Evolutionary conservation across 176 grass and related monocot genomes (phyloP).

Genomic region (Zoysia japonica): DNA sequence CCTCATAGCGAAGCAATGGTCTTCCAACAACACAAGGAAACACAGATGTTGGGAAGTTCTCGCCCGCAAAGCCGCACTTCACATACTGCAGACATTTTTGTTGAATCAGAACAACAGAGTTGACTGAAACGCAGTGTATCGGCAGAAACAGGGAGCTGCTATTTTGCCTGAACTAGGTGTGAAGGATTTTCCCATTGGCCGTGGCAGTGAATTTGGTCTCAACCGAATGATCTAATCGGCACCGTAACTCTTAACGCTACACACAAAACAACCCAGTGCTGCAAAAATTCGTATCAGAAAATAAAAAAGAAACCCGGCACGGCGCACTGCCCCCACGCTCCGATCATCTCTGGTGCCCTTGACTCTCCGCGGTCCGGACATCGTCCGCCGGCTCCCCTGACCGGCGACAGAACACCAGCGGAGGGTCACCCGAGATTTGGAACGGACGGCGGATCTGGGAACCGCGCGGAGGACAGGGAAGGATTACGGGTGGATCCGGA

Average conservation of each 20-base stretch:
- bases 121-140: neutral
- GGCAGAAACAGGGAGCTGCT: neutral
- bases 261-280: neutral
- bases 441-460: slow-evolving; percentile 7
- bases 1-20: slow-evolving; percentile 86
- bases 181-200: neutral
- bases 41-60: slow-evolving; percentile 88
- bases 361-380: neutral
- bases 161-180: too few species aligned
- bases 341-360: neutral
- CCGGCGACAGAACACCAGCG: neutral
- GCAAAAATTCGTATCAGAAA: neutral
- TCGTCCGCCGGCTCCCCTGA: neutral
- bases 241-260: neutral
- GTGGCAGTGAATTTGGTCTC: neutral
- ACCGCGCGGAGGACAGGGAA: neutral
- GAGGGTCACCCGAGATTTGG: neutral
- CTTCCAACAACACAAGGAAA: slow-evolving; percentile 91
- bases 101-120: neutral
- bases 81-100: slow-evolving; percentile 67
- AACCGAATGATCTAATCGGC: neutral
- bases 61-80: slow-evolving; percentile 95
- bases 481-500: neutral
- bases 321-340: neutral
- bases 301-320: too few species aligned